Percentiles rank a stretch among this genome's conserved stretches.
phyloP scores from a whole-genome alignment of 768 basidiomycete species.

The Leccinum imitatum region DNA sequence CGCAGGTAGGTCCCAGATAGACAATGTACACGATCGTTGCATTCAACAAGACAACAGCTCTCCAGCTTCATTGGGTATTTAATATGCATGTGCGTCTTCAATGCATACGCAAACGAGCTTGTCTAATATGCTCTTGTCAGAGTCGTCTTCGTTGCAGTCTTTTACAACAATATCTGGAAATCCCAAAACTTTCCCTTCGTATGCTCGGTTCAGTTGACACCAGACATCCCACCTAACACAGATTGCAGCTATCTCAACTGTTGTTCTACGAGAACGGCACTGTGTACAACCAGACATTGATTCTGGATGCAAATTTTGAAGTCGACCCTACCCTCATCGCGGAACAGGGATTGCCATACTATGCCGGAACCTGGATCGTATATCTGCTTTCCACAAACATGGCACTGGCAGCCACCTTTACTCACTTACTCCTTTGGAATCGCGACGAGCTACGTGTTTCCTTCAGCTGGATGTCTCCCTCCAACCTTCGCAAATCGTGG shows the following conservation, averaged over 20 bases:
- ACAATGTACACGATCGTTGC: background rate
- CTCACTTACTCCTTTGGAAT: constrained; percentile 56
- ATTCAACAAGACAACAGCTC: constrained; percentile 24
- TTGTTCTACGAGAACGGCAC: constrained; percentile 55
- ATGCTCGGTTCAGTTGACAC: constrained; percentile 23
- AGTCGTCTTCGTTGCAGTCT: constrained; percentile 37
- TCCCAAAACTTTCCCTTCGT: constrained; percentile 61
- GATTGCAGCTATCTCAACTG: constrained; percentile 43
- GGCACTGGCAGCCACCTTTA: constrained; percentile 48
- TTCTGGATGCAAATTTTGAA: constrained; percentile 51
- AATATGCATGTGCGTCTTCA: constrained; percentile 46
- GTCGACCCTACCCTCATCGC: constrained; percentile 50
- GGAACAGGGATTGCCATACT: constrained; percentile 37
- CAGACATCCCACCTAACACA: background rate
- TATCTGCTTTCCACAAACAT: constrained; percentile 20
- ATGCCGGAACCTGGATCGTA: constrained; percentile 27
- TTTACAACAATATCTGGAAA: constrained; percentile 54
- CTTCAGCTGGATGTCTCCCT: constrained; percentile 46
- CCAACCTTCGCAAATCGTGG: constrained; percentile 28
- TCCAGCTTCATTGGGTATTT: constrained; percentile 50
- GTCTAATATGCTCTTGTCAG: constrained; percentile 15
- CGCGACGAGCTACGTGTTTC: constrained; percentile 45
- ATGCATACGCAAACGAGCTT: background rate
- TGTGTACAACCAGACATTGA: constrained; percentile 50
- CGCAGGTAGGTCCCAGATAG: constrained; percentile 35